Percentiles rank a stretch among this genome's conserved stretches.
phyloP scores from a whole-genome alignment of 306 rosid species.

The Medicago lupulina region DNA sequence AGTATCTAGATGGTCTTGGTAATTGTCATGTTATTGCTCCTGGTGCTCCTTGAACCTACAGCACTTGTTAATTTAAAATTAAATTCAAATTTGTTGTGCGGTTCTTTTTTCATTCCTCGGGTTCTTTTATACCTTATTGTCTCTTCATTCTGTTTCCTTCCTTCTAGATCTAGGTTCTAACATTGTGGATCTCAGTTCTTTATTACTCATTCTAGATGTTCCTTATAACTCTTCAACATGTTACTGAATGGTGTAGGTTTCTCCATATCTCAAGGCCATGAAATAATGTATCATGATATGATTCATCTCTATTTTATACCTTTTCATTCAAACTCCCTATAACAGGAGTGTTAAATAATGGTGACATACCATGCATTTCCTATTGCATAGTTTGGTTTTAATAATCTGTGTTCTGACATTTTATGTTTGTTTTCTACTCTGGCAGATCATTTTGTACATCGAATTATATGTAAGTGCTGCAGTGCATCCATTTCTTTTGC shows the following conservation, averaged over 20 bases:
- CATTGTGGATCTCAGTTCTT: background rate
- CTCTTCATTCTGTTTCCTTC: background rate
- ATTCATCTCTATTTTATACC: background rate
- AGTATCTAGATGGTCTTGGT: background rate
- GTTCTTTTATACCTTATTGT: background rate
- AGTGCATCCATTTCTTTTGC: conserved; percentile 15
- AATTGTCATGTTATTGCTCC: background rate
- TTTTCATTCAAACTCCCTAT: background rate
- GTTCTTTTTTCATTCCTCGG: background rate
- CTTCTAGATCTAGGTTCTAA: background rate
- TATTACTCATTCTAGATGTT: background rate
- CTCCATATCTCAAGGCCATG: background rate
- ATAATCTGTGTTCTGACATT: conserved; percentile 38
- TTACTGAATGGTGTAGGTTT: background rate
- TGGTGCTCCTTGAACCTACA: background rate
- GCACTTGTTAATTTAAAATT: background rate
- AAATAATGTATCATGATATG: background rate
- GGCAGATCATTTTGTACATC: conserved; percentile 73
- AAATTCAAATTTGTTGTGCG: background rate
- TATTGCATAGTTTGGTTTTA: conserved; percentile 1
- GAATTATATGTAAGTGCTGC: conserved; percentile 80
- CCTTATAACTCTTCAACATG: background rate
- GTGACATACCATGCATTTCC: conserved; percentile 7
- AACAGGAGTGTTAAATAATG: background rate
- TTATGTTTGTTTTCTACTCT: conserved; percentile 21